phyloP scores from a whole-genome alignment of 2,329 filamentous ascomycete genomes.

The Decorospora gaudefroyi region DNA sequence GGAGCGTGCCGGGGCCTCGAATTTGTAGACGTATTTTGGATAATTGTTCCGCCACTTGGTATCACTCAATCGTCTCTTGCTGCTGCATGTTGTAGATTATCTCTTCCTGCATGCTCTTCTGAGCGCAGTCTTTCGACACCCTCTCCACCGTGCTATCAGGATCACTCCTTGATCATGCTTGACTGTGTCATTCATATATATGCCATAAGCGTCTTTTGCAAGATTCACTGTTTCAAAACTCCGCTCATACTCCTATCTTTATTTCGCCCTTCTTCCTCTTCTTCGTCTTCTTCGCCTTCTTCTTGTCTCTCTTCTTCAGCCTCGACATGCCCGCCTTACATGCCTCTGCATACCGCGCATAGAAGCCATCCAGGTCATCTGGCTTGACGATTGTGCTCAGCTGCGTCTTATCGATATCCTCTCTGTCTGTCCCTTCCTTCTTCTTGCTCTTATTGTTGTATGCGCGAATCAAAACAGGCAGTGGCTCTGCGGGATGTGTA shows the following conservation, averaged over 20 bases:
- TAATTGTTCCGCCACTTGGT: no score
- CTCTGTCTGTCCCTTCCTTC: constrained; percentile 46
- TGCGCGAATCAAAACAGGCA: constrained; percentile 80
- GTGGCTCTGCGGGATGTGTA: constrained; percentile 60
- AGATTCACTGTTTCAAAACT: background rate
- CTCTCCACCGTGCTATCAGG: background rate
- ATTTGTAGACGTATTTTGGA: no score
- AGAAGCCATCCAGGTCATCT: constrained; percentile 78
- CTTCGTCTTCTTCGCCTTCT: constrained; percentile 79
- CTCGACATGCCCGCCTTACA: constrained; percentile 88
- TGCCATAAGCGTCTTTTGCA: background rate
- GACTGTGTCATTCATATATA: background rate
- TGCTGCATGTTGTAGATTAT: no score
- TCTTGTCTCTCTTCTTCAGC: constrained; percentile 91
- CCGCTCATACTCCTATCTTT: constrained; percentile 21
- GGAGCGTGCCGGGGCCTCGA: no score
- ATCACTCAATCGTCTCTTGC: no score
- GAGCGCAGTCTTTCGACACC: background rate
- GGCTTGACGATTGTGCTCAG: constrained; percentile 81
- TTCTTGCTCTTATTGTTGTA: constrained; percentile 72
- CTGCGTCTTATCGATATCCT: constrained; percentile 66
- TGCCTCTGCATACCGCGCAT: constrained; percentile 80
- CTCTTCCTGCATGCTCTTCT: no score
- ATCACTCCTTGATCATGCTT: background rate
- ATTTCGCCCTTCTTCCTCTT: constrained; percentile 62